Base-by-base conservation (phyloP, 306 rosid genomes). In the Prunus davidiana region DNA sequence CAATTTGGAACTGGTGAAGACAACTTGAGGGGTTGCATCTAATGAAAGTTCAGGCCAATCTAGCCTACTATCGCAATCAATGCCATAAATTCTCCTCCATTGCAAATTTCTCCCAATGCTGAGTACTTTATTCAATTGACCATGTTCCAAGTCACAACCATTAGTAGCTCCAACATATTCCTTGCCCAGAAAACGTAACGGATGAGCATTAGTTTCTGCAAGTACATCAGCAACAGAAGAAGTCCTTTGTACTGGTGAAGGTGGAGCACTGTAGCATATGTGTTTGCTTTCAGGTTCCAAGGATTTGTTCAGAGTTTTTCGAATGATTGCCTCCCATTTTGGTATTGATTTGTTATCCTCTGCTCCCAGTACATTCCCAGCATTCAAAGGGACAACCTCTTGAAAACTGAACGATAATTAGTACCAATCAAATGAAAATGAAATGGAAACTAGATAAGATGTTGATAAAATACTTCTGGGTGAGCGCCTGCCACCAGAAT, bases 351-450 rank as follows among this genome's bases (percentile, higher is more conserved):
- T 80, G 61, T 78, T 89, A 76, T 95, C 97, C 66, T 95, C 99
- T 61, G 97, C 97, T 81, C 99, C 99, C 4, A 95, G 65, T 30
- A 95, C 97, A 67, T 95, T 95, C 70, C 96, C 99, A 24, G 99
- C 99, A 81, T 81, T 95, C 80, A 95, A 83, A 80, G 99, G 99
- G 78, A 95, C 97, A 16, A 95, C 92, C 84, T 95, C 99, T 79
- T 95, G 99, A 64, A 95, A 90, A 76, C 99, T 95, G 88, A 19
- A 55, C 24, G 20, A 19, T 64, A 69, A 73, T 67, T 62, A 60
- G 78, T 60, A 64, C n/a, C 73, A 71, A 62, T 73, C 51, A 25
- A 24, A 68, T 56, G 41, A 69, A 22, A 32, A 71, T 71, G 32
- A 70, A 16, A n/a, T 11, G 5, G 14, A 52, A 54, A 43, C 49